Evolutionary conservation across 768 basidiomycete species (phyloP).

Genomic region (Collybia sordida): DNA sequence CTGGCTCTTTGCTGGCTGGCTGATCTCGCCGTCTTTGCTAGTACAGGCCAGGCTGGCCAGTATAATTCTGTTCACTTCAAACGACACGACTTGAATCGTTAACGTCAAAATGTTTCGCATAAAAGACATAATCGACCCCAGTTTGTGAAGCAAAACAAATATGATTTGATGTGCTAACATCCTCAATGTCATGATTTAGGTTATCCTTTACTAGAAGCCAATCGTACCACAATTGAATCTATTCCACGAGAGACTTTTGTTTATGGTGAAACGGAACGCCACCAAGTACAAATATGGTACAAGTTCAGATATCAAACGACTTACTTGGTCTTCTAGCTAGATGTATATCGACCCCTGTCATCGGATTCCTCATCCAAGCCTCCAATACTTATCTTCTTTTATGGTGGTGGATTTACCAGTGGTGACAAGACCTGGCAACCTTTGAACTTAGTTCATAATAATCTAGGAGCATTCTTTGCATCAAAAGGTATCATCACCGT

Average conservation of each 20-base stretch:
- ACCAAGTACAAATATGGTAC: slow-evolving; percentile 8
- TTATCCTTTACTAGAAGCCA: slow-evolving; percentile 18
- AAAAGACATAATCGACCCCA: slow-evolving; percentile 15
- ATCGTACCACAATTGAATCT: slow-evolving; percentile 16
- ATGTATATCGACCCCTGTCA: slow-evolving; percentile 20
- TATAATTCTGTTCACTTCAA: too few species aligned
- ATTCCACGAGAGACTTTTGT: slow-evolving; percentile 15
- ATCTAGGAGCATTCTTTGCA: slow-evolving; percentile 26
- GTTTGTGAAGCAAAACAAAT: not conserved
- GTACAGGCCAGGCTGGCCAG: too few species aligned
- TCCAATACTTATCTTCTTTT: slow-evolving; percentile 23
- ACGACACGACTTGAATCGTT: too few species aligned
- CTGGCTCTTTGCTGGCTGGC: too few species aligned
- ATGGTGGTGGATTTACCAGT: slow-evolving; percentile 21
- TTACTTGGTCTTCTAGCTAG: slow-evolving; percentile 16
- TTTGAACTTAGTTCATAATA: slow-evolving; percentile 21
- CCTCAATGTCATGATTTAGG: slow-evolving; percentile 8
- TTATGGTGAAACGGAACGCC: slow-evolving; percentile 13
- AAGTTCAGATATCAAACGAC: not conserved
- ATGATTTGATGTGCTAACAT: not conserved
- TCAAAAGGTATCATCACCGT: slow-evolving; percentile 23
- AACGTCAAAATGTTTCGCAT: slow-evolving; percentile 1
- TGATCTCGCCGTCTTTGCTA: too few species aligned
- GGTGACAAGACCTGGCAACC: slow-evolving; percentile 18
- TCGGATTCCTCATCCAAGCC: not conserved